A percentile compares a stretch with the other conserved stretches of the same genome.
These are phyloP conservation scores for Lecanoromycetidae sp. DNA, from an alignment of 2,329 filamentous ascomycete species.

Conservation along the genomic window DNA sequence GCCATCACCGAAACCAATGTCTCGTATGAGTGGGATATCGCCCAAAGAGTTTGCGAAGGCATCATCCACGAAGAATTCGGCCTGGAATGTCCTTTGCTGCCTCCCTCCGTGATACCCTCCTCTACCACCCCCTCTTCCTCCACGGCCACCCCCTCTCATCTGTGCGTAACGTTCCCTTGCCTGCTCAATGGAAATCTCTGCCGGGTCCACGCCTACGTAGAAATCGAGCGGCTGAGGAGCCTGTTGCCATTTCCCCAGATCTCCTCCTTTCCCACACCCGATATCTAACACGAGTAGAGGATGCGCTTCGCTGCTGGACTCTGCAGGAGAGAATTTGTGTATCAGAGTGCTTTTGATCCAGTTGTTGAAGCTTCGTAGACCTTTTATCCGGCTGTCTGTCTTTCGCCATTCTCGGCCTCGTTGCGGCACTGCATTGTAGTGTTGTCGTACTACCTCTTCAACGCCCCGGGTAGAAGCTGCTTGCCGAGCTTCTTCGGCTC, in stretches of 20 bases:
- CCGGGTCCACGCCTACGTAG: constrained; percentile 89
- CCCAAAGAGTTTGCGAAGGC: constrained; percentile 79
- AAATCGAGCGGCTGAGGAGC: constrained; percentile 83
- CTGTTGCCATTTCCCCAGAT: constrained; percentile 90
- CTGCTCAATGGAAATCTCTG: constrained; percentile 83
- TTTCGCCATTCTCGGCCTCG: constrained; percentile 88
- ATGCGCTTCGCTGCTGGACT: constrained; percentile 45
- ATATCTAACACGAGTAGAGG: constrained; percentile 78
- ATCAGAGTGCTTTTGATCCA: constrained; percentile 98
- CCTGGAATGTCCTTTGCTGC: constrained; percentile 58
- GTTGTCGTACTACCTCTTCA: constrained; percentile 77
- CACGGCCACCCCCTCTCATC: constrained; percentile 49
- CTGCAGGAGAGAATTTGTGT: constrained; percentile 82
- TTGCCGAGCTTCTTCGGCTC: constrained; percentile 29
- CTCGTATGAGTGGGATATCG: constrained; percentile 65
- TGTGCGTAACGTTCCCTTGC: constrained; percentile 69
- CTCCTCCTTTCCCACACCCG: constrained; percentile 92
- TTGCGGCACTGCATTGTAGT: constrained; percentile 94
- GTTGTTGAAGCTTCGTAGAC: constrained; percentile 89
- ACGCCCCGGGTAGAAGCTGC: constrained; percentile 43
- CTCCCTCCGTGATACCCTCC: constrained; percentile 42
- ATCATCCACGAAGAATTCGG: constrained; percentile 80
- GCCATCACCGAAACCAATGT: constrained; percentile 70
- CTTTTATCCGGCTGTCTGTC: constrained; percentile 90
- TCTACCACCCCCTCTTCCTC: constrained; percentile 34